phyloP scores from a whole-genome alignment of 768 basidiomycete species.

The Trametes elegans region DNA sequence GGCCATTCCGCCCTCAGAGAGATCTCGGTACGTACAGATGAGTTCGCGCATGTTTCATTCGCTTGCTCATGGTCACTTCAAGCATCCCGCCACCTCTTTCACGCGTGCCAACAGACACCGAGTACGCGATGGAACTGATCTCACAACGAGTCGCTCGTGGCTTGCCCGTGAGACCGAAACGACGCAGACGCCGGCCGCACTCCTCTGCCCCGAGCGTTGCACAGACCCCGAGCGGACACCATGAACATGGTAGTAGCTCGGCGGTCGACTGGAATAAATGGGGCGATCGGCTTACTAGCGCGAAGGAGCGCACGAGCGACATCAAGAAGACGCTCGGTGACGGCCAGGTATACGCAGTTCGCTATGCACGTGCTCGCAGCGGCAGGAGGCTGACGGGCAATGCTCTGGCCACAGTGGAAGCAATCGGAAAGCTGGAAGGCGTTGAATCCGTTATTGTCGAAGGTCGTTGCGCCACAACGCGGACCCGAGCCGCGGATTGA shows the following conservation, averaged over 20 bases:
- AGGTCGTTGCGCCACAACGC: constrained; percentile 10
- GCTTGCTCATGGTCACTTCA: constrained; percentile 15
- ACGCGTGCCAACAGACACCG: constrained; percentile 63
- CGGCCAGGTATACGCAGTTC: constrained; percentile 31
- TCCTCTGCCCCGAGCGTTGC: background rate
- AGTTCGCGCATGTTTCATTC: background rate
- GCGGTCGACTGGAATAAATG: constrained; percentile 56
- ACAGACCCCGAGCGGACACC: background rate
- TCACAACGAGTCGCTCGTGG: constrained; percentile 57
- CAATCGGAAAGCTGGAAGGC: constrained; percentile 20
- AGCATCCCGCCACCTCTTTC: constrained; percentile 37
- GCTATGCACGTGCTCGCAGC: background rate
- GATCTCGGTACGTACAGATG: constrained; percentile 39
- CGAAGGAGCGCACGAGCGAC: constrained; percentile 42
- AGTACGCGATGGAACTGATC: constrained; percentile 70
- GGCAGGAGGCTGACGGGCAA: background rate
- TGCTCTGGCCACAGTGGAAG: constrained; percentile 23
- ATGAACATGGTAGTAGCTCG: constrained; percentile 1
- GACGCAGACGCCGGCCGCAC: constrained; percentile 1
- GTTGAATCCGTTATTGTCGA: constrained; percentile 12
- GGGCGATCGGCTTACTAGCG: constrained; percentile 44
- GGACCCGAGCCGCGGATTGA: constrained; percentile 17
- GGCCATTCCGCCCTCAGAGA: constrained; percentile 46
- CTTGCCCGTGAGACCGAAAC: constrained; percentile 40
- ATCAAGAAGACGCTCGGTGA: constrained; percentile 39